Percentiles rank a stretch among this genome's conserved stretches.
Conservation (phyloP, 2,329 filamentous ascomycete genomes). For the Ophiostoma ulmi region DNA sequence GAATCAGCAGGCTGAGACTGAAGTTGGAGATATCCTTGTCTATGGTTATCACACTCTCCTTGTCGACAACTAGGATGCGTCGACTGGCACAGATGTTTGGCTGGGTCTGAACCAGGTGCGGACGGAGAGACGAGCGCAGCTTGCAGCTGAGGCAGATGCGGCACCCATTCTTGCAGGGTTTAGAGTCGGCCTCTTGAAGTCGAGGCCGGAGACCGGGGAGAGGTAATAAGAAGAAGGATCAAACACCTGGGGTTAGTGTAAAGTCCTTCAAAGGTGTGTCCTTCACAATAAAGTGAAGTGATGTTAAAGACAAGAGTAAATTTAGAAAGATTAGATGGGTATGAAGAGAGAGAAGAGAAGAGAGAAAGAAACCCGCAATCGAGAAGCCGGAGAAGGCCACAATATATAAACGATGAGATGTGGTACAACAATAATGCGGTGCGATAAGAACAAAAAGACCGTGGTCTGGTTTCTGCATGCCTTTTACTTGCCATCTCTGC, state of each 20-base stretch:
- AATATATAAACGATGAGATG: not conserved
- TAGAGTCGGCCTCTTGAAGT: constrained; percentile 23
- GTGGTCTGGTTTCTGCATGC: too few species aligned
- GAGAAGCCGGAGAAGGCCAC: not conserved
- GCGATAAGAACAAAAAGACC: not conserved
- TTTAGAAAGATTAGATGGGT: not conserved
- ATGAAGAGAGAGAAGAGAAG: constrained; percentile 1
- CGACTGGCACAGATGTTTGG: constrained; percentile 21
- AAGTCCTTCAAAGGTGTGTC: not conserved
- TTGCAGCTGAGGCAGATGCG: constrained; percentile 16
- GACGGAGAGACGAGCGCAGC: constrained; percentile 10
- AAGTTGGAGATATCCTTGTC: not conserved
- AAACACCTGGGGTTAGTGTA: not conserved
- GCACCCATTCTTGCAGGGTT: constrained; percentile 29
- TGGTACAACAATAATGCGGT: not conserved
- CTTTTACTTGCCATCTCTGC: not conserved
- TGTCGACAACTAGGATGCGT: constrained; percentile 21
- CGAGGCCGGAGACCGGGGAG: constrained; percentile 20
- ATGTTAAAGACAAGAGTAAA: too few species aligned
- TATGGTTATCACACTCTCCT: constrained; percentile 16
- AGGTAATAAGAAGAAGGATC: not conserved
- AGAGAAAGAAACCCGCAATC: not conserved
- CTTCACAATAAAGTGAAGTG: not conserved
- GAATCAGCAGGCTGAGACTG: not conserved
- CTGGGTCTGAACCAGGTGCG: constrained; percentile 23